Percentiles rank a stretch among this genome's conserved stretches.
These are phyloP conservation scores for Vanderwaltozyma yarrowii DNA, from an alignment of 805 yeast genomes.

Conservation along the genomic window DNA sequence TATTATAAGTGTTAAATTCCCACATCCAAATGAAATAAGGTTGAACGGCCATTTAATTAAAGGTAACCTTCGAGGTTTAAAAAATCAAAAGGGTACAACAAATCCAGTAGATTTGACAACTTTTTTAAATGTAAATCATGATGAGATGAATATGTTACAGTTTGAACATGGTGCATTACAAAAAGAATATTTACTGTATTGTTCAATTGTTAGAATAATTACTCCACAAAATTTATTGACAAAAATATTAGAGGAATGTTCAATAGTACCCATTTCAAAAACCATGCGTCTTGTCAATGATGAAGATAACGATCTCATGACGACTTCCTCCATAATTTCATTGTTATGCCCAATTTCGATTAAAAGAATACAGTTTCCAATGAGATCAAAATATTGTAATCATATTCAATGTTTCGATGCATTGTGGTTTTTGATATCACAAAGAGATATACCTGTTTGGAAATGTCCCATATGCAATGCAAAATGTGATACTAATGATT, in stretches of 20 bases:
- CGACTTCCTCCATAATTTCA: background rate
- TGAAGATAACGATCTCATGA: background rate
- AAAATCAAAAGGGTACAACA: conserved; percentile 65
- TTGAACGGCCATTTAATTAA: conserved; percentile 43
- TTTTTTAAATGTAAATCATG: conserved; percentile 20
- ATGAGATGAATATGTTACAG: conserved; percentile 34
- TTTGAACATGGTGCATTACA: conserved; percentile 47
- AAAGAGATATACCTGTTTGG: conserved; percentile 2
- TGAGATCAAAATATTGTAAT: conserved; percentile 1
- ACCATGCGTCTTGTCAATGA: background rate
- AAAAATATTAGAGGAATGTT: background rate
- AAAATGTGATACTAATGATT: background rate
- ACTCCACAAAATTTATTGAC: conserved; percentile 31
- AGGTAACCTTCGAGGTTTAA: conserved; percentile 59
- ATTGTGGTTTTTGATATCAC: conserved; percentile 1
- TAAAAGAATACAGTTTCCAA: conserved; percentile 1
- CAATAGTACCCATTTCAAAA: background rate
- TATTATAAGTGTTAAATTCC: conserved; percentile 65
- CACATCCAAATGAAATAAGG: conserved; percentile 55
- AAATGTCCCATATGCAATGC: conserved; percentile 3
- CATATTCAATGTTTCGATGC: conserved; percentile 4
- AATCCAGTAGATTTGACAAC: conserved; percentile 70
- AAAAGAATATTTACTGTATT: conserved; percentile 37
- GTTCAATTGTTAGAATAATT: conserved; percentile 44
- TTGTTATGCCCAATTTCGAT: conserved; percentile 2